Base-by-base conservation (phyloP, 768 basidiomycete species). In the Hemileccinum rubropunctum region DNA sequence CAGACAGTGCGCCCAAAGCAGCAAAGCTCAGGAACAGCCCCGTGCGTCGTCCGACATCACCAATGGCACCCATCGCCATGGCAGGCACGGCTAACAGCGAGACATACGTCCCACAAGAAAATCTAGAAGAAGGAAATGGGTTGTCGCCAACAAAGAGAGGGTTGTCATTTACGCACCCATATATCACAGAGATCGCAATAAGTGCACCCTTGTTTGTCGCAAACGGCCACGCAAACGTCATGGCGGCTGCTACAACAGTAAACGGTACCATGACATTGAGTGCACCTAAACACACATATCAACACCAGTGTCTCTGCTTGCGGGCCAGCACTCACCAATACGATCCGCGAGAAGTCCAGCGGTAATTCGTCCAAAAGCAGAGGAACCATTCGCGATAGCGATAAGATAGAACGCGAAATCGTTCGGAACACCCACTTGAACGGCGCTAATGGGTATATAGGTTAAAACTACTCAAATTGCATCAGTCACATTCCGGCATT, bases 191-290 rank as follows among this genome's bases (percentile, higher is more conserved):
- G 33, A 90, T 64, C 7, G 67, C 77, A 3, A 87, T 72, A 27
- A 84, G 70, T 0, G 73, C 68, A 0, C 63, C 70, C 42, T 77
- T 59, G 20, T 61, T 74, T 37, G 60, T 65, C 0, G 76, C 78
- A 61, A 81, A 84, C 1, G 89, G 90, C 90, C 90, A 92, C 3
- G 71, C 71, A 56, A 82, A 83, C 0, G 87, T 87, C 42, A 85
- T 59, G 30, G 81, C 64, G 0, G 77, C 84, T 0, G 84, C 79
- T 1, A 78, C 35, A 15, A 74, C 48, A 0, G 80, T 83, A 32
- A 83, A 81, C 0, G 87, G 84, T 14, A 76, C 76, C 76, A 90
- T 84, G 26, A 85, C 70, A 55, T 84, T 90, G 55, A 89, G 71
- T 0, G 81, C 64, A 15, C 89, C 89, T 83, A 21, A 34, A 14